phyloP scores from a whole-genome alignment of 1,284 basidiomycete genomes.

The Exsudoporus floridanus region DNA sequence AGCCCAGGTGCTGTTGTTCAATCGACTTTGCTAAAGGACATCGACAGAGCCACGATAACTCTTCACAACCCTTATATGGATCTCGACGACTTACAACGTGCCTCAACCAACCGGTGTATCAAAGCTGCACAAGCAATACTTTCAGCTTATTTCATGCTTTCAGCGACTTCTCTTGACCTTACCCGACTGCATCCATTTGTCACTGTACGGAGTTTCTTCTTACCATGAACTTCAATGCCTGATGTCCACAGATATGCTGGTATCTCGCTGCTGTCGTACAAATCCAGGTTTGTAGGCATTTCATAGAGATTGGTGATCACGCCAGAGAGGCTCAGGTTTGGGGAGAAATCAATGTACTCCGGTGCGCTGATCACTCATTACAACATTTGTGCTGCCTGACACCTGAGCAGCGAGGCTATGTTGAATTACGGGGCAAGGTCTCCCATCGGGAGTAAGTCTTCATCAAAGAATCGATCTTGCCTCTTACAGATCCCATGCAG shows the following conservation, averaged over 20 bases:
- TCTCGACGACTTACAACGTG: constrained; percentile 59
- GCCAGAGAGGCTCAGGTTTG: constrained; percentile 71
- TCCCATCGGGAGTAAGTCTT: constrained; percentile 73
- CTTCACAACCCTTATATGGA: constrained; percentile 79
- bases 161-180: constrained; percentile 73
- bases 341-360: constrained; percentile 80
- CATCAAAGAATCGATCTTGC: not conserved
- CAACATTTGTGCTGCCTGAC: constrained; percentile 12
- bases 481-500: constrained; percentile 39
- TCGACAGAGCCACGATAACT: constrained; percentile 72
- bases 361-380: constrained; percentile 42
- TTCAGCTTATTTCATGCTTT: constrained; percentile 68
- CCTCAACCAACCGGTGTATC: constrained; percentile 70
- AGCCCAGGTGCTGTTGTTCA: constrained; percentile 22
- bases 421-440: constrained; percentile 72
- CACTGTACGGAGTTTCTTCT: constrained; percentile 49
- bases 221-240: constrained; percentile 9
- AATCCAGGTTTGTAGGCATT: constrained; percentile 79
- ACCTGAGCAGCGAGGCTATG: constrained; percentile 65
- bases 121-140: constrained; percentile 71
- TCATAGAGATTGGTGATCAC: constrained; percentile 71
- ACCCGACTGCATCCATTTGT: constrained; percentile 78
- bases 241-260: constrained; percentile 72
- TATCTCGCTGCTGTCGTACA: constrained; percentile 82
- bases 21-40: constrained; percentile 7